phyloP scores from a whole-genome alignment of 2,329 filamentous ascomycete species.

The Aspergillus calidoustus region DNA sequence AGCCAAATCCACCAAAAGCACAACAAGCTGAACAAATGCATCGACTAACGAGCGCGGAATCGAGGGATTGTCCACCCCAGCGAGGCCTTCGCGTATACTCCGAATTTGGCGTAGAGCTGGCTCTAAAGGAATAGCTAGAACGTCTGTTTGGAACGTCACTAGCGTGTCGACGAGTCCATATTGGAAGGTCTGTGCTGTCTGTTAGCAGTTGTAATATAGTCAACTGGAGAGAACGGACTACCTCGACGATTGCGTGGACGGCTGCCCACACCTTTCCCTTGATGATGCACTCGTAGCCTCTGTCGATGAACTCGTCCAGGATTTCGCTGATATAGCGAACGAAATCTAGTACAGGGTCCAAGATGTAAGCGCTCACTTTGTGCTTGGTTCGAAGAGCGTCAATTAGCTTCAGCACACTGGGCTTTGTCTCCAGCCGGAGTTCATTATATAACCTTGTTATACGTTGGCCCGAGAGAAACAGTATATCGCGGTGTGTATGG shows the following conservation, averaged over 20 bases:
- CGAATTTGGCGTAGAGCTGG: neutral
- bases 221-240: too few species aligned
- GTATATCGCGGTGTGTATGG: constrained; percentile 9
- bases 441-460: constrained; percentile 2
- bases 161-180: too few species aligned
- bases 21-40: neutral
- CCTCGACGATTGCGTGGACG: neutral
- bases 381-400: too few species aligned
- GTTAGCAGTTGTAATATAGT: too few species aligned
- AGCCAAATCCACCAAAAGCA: neutral
- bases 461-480: neutral
- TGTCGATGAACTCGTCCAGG: constrained; percentile 7
- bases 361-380: neutral
- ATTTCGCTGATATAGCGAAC: neutral
- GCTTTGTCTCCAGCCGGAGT: neutral
- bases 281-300: constrained; percentile 8
- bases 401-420: too few species aligned
- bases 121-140: too few species aligned
- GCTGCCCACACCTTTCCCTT: constrained; percentile 13
- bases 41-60: constrained; percentile 2
- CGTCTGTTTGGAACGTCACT: neutral
- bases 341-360: neutral
- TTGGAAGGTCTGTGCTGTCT: too few species aligned
- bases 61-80: neutral
- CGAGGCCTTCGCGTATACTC: neutral